Base-by-base conservation (phyloP, 352 stramenopile genomes). In the Elongisporangium anandrum region DNA sequence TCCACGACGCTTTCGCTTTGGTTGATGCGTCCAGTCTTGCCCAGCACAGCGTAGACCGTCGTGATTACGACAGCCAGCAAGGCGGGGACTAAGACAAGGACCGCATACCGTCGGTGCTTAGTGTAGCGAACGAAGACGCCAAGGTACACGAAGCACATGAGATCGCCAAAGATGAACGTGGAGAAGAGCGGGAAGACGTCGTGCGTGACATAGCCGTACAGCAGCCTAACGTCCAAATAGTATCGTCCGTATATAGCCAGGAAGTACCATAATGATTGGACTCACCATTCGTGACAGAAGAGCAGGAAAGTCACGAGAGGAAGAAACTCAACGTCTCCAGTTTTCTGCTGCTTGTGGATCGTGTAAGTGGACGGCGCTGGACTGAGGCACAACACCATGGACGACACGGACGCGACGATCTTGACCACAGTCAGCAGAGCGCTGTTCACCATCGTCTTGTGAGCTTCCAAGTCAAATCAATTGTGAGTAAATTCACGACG, bases 141-240 rank as follows among this genome's bases (percentile, higher is more conserved):
- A 8, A 81, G 62, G 71, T 75, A 81, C 8, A 54, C 24, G 23
- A 75, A 29, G 17, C 65, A 65, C 20, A 76, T 50, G 6, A 75
- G 50, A 22, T 79, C 64, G 16, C 76, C 76, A 10, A 77, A 50
- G 2, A 71, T 58, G 47, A 75, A 86, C 9, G 66, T 79, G 12
- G 58, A 56, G 54, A 86, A 75, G n/a, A 83, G 38, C 0, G 76
- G 73, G 23, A 81, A 86, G 64, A 73, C 73, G 51, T 69, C 64
- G n/a, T 61, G 52, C 10, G 60, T 65, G n/a, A 81, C 48, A 26
- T 72, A 77, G 23, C 74, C 74, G 38, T 77, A 84, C 54, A 81
- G 68, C 65, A 77, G 70, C 47, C 55, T 59, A 23, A 39, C 17
- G 21, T 21, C 38, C 2, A 53, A 23, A 22, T 16, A 9, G 3